Evolutionary conservation across 2,329 filamentous ascomycete genomes (phyloP), one percentile per base, ranked within the genome.

Genomic region (Colletotrichum sp.): DNA sequence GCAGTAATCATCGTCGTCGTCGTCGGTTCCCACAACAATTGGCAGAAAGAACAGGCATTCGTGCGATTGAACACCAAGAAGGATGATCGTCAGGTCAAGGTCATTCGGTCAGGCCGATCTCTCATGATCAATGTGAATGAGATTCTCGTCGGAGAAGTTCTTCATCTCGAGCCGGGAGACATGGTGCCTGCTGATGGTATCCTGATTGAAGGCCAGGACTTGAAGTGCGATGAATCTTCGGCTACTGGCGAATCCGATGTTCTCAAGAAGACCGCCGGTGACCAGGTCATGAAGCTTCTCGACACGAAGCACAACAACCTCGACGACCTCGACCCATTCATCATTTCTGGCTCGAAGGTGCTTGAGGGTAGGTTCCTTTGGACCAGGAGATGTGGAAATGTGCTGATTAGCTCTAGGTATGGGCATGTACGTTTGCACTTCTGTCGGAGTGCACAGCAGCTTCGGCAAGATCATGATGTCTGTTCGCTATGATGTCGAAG

Each of bases 181-280:
- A 87, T 94, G 71, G 89, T 95, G 44, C 93, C 93, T 0, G 93
- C 92, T 2, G 93, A 95, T 81, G 93, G 93, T 8, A 88, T 95
- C 68, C 90, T 95, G 76, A 92, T 95, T 75, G 87, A 89, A 21
- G 87, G 87, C 12, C 86, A 86, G 76, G 83, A 84, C 5, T 80
- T 89, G 75, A 87, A 93, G 82, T 95, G 93, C 80, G 93, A 95
- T 79, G 93, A 95, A 80, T 94, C 93, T 4, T 94, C 93, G 15
- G 92, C 92, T 2, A 95, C 93, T 30, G 93, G 93, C 78, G 93
- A 95, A 84, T 95, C 93, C 1, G 93, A 95, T 79, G 89, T 93
- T 66, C 90, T 95, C 83, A 93, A 92, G 83, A 95, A 95, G 85
- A 91, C 89, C 0, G 82, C 87, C 6, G 92, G 89, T 15, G 87